Conservation (phyloP, 2,329 filamentous ascomycete species). For the Pestalotiopsis sp. region DNA sequence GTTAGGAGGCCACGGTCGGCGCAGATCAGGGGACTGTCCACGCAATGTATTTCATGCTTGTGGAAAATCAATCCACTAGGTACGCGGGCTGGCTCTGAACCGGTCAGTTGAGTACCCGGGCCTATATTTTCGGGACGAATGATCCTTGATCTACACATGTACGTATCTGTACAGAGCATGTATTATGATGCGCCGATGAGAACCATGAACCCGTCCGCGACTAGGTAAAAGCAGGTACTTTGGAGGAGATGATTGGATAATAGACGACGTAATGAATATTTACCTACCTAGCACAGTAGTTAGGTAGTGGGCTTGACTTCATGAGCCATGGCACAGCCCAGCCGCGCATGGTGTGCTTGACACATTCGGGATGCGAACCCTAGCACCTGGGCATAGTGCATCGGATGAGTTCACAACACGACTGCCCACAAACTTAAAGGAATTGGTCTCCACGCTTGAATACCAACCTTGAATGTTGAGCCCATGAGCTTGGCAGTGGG, state of each 20-base stretch:
- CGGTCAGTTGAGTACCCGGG: neutral
- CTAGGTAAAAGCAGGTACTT: neutral
- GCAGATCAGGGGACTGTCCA: constrained; percentile 8
- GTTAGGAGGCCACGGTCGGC: neutral
- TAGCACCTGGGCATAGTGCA: neutral
- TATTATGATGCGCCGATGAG: neutral
- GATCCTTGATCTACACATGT: neutral
- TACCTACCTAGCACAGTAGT: too few relatives aligned
- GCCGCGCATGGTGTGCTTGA: neutral
- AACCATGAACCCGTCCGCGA: neutral
- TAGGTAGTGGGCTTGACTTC: too few relatives aligned
- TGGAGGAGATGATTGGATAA: neutral
- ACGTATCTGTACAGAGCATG: too few relatives aligned
- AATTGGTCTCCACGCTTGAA: constrained; percentile 3
- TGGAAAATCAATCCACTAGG: neutral
- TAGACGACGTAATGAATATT: neutral
- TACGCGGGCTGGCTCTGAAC: neutral
- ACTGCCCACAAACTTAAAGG: constrained; percentile 1
- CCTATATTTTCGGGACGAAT: neutral
- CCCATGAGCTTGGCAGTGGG: neutral
- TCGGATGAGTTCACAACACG: neutral
- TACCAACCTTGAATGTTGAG: neutral
- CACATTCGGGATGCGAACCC: neutral
- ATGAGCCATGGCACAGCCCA: neutral
- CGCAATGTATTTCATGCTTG: constrained; percentile 8